These are phyloP conservation scores for Cladosporium austrohemisphaericum DNA, from an alignment of 2,329 filamentous ascomycete genomes.

Conservation along the genomic window DNA sequence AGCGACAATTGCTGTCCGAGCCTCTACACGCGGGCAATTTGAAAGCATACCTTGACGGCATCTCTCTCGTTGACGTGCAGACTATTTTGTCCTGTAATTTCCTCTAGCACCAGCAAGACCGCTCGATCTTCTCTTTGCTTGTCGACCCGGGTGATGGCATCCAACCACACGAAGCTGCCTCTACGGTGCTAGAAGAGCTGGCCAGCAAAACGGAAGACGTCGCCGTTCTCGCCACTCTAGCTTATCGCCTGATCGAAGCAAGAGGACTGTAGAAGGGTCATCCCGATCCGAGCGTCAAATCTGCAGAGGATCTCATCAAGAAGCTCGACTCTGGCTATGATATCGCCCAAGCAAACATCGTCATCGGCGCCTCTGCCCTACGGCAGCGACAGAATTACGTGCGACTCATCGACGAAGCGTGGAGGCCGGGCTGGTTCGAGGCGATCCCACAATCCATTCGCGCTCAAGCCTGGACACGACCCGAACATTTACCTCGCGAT, in stretches of 20 bases:
- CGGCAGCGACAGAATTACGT: background rate
- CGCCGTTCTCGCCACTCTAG: background rate
- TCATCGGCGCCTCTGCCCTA: slow-evolving; percentile 1
- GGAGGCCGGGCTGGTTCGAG: slow-evolving; percentile 5
- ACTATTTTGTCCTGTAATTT: too few relatives aligned
- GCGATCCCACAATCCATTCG: background rate
- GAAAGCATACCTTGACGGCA: too few relatives aligned
- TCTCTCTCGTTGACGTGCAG: too few relatives aligned
- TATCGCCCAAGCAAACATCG: slow-evolving; percentile 3
- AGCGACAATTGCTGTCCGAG: too few relatives aligned
- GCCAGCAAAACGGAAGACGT: background rate
- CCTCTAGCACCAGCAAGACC: too few relatives aligned
- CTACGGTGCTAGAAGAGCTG: slow-evolving; percentile 1
- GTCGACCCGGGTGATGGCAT: too few relatives aligned
- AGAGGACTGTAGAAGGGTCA: background rate
- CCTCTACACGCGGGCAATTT: too few relatives aligned
- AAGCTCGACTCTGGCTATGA: background rate
- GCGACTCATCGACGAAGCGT: background rate
- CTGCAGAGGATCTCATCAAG: background rate
- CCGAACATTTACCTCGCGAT: background rate
- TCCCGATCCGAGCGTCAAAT: background rate
- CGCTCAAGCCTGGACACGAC: background rate
- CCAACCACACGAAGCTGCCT: slow-evolving; percentile 1
- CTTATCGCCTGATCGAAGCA: slow-evolving; percentile 1
- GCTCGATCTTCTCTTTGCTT: too few relatives aligned